phyloP scores from a whole-genome alignment of 768 basidiomycete species.

The Pleurotus tuber-regium region DNA sequence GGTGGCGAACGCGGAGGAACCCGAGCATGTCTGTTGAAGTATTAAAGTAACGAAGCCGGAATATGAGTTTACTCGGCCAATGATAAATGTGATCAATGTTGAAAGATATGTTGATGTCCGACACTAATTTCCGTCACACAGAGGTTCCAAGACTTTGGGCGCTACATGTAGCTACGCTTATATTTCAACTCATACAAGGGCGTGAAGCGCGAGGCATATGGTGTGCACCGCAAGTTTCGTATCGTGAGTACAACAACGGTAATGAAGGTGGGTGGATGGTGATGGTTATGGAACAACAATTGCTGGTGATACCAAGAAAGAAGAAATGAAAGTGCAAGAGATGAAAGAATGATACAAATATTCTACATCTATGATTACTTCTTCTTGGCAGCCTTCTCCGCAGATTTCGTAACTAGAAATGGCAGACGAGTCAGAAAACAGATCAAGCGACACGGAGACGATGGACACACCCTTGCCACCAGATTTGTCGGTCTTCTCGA shows the following conservation, averaged over 20 bases:
- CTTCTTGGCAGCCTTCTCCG: slow-evolving; percentile 96
- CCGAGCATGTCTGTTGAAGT: slow-evolving; percentile 82
- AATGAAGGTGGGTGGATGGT: slow-evolving; percentile 32
- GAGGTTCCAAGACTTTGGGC: neutral
- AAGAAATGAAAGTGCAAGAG: slow-evolving; percentile 42
- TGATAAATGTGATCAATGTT: neutral
- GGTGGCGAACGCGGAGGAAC: slow-evolving; percentile 37
- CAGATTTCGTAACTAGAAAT: slow-evolving; percentile 82
- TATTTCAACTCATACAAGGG: slow-evolving; percentile 12
- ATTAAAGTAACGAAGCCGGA: too few relatives aligned
- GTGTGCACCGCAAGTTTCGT: slow-evolving; percentile 12
- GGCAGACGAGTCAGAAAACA: slow-evolving; percentile 3
- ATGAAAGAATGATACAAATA: slow-evolving; percentile 58
- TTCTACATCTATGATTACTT: slow-evolving; percentile 85
- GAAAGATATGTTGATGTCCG: neutral
- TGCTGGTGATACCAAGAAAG: slow-evolving; percentile 36
- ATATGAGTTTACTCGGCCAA: neutral
- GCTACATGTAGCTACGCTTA: slow-evolving; percentile 7
- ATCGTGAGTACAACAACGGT: slow-evolving; percentile 46
- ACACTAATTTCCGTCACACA: neutral
- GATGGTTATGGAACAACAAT: slow-evolving; percentile 16
- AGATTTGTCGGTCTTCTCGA: slow-evolving; percentile 90
- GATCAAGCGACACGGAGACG: neutral
- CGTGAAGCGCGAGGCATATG: slow-evolving; percentile 10
- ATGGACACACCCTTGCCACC: slow-evolving; percentile 73